Evolutionary conservation across 2,329 filamentous ascomycete genomes (phyloP), one percentile per base, ranked within the genome.

Genomic region (Fonsecaea erecta): DNA sequence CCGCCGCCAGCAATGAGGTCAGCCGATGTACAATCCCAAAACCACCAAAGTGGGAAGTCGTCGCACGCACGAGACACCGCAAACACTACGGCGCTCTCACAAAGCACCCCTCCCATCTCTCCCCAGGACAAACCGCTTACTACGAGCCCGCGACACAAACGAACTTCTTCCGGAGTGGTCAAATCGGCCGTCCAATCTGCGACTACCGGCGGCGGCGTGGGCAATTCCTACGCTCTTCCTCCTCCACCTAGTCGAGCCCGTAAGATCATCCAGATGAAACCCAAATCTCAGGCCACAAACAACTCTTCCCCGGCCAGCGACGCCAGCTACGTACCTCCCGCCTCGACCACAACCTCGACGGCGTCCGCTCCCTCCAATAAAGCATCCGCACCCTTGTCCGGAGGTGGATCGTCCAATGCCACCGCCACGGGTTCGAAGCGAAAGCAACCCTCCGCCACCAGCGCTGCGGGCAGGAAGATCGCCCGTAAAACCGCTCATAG

Each of bases 211-310:
- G 32, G 21, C 14, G 74, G 79, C 63, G 81, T 82, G 63, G 88
- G 87, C 70, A 85, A 88, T 71, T 81, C 85, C 54, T 96, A 97
- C 76, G 85, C 90, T 9, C 85, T 99, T 16, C 95, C 95, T 21
- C 95, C 95, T 9, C 95, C 94, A 16, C 95, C 95, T 0, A 97
- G 93, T 2, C 85, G 94, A 68, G 91, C 92, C 48, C 89, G 94
- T 73, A 98, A 96, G 81, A 98, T 99, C 75, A 98, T 98, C 64
- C 94, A 98, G 79, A 97, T 98, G 93, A 97, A 96, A 78, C 94
- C 87, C 11, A 82, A 82, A 66, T 73, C 76, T 63, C 86, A 18
- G 79, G 73, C 75, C 64, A 86, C 18, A 79, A 86, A 70, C 74
- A 81, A 65, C 74, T 57, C 66, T 14, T 69, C 66, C 16, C 60